Percentiles rank a stretch among this genome's conserved stretches.
These are phyloP conservation scores for Penicillium silybi DNA, from an alignment of 495 filamentous ascomycete genomes.

Conservation along the genomic window DNA sequence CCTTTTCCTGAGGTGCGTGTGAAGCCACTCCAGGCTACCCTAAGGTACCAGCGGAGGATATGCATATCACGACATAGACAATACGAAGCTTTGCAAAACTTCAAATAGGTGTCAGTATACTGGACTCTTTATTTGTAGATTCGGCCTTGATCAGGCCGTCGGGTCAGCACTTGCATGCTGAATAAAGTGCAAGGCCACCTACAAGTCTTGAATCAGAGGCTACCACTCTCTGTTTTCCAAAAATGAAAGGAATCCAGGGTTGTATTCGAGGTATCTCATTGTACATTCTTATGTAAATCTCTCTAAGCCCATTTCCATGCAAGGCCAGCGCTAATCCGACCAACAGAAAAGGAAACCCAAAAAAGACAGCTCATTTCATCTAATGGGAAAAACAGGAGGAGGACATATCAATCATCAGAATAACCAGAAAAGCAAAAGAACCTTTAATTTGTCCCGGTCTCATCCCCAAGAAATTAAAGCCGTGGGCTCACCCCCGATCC, in stretches of 20 bases:
- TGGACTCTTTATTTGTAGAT: neutral
- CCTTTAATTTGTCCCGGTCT: conserved; percentile 17
- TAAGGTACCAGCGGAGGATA: conserved; percentile 10
- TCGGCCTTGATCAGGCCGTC: too few species aligned
- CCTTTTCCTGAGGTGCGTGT: conserved; percentile 1
- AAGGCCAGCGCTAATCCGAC: conserved; percentile 38
- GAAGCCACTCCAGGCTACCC: neutral
- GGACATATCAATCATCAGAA: conserved; percentile 24
- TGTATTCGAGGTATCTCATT: conserved; percentile 22
- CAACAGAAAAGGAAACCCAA: conserved; percentile 29
- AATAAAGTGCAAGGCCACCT: too few species aligned
- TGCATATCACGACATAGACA: conserved; percentile 30
- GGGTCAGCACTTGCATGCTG: too few species aligned
- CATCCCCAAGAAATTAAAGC: conserved; percentile 25
- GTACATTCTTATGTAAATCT: conserved; percentile 24
- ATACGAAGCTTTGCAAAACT: conserved; percentile 26
- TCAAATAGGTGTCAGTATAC: neutral
- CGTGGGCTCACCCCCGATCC: conserved; percentile 26
- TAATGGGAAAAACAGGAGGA: conserved; percentile 6
- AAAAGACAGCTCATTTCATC: conserved; percentile 1
- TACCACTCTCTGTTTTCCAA: neutral
- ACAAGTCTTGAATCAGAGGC: too few species aligned
- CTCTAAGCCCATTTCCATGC: conserved; percentile 29
- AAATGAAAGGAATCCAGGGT: neutral
- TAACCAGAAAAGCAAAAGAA: conserved; percentile 8